These are phyloP conservation scores for Hirsutella rhossiliensis DNA, from an alignment of 2,329 filamentous ascomycete genomes.

Conservation along the genomic window DNA sequence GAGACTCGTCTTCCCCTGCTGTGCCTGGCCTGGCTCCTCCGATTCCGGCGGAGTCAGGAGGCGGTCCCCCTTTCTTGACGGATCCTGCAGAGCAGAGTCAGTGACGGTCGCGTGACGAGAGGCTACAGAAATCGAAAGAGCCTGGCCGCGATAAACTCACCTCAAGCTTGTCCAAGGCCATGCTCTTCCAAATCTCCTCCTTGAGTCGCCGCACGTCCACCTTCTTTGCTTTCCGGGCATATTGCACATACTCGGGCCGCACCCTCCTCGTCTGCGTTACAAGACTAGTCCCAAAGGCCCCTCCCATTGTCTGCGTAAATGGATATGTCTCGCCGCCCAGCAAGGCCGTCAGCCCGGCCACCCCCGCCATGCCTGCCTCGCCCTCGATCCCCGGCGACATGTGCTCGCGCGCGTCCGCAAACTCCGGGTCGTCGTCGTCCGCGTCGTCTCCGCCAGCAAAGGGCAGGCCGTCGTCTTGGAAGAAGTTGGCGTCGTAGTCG, in stretches of 20 bases:
- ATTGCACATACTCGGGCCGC: conserved; percentile 58
- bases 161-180: conserved; percentile 41
- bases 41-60: conserved; percentile 17
- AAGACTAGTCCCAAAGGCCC: conserved; percentile 52
- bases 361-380: conserved; percentile 32
- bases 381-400: conserved; percentile 55
- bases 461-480: conserved; percentile 73
- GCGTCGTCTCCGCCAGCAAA: conserved; percentile 47
- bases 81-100: conserved; percentile 1
- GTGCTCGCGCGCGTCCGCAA: conserved; percentile 70
- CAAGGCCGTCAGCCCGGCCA: conserved; percentile 36
- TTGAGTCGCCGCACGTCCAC: conserved; percentile 57
- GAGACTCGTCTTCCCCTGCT: conserved; percentile 40
- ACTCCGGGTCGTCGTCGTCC: conserved; percentile 60
- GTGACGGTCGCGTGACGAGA: background rate
- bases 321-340: conserved; percentile 38
- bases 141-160: conserved; percentile 24
- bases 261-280: conserved; percentile 52
- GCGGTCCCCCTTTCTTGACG: background rate
- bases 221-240: conserved; percentile 58
- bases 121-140: background rate
- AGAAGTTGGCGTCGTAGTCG: conserved; percentile 95
- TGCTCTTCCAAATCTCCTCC: conserved; percentile 59
- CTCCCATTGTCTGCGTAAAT: conserved; percentile 25
- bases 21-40: conserved; percentile 17